Conservation (phyloP, 495 filamentous ascomycete species). For the Penicillium daleae region DNA sequence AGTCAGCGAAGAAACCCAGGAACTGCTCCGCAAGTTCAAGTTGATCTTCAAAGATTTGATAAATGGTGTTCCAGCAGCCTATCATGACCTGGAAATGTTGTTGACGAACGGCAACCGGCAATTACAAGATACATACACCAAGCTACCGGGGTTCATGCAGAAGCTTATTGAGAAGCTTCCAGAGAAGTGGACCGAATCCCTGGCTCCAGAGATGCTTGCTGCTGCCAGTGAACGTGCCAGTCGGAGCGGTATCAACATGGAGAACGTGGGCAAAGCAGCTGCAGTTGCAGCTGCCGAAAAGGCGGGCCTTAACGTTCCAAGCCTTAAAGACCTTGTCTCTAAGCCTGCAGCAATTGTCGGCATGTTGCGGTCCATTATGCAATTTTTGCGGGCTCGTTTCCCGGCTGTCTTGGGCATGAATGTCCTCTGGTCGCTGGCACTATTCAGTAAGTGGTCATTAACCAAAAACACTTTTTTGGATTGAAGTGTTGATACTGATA, state of each 20-base stretch:
- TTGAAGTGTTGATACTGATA: conserved; percentile 1
- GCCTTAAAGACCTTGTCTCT: conserved; percentile 77
- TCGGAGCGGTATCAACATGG: conserved; percentile 64
- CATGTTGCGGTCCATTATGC: conserved; percentile 83
- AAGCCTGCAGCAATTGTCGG: conserved; percentile 82
- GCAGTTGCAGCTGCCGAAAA: conserved; percentile 55
- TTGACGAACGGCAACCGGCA: conserved; percentile 78
- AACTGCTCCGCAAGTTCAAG: conserved; percentile 81
- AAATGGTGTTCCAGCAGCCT: conserved; percentile 90
- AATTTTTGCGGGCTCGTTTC: conserved; percentile 79
- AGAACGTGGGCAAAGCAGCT: conserved; percentile 52
- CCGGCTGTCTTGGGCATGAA: conserved; percentile 85
- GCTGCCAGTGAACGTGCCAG: conserved; percentile 71
- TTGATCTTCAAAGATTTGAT: conserved; percentile 88
- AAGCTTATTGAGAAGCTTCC: conserved; percentile 86
- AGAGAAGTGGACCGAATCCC: conserved; percentile 70
- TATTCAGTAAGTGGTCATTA: conserved; percentile 67
- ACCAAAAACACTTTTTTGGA: not conserved
- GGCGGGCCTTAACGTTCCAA: conserved; percentile 58
- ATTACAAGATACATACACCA: conserved; percentile 73
- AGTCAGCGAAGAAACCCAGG: conserved; percentile 77
- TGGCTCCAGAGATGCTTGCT: conserved; percentile 81
- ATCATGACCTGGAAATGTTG: conserved; percentile 81
- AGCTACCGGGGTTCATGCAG: conserved; percentile 80
- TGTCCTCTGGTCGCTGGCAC: conserved; percentile 79